phyloP scores from a whole-genome alignment of 2,329 filamentous ascomycete genomes.

The Monosporascus sp. region DNA sequence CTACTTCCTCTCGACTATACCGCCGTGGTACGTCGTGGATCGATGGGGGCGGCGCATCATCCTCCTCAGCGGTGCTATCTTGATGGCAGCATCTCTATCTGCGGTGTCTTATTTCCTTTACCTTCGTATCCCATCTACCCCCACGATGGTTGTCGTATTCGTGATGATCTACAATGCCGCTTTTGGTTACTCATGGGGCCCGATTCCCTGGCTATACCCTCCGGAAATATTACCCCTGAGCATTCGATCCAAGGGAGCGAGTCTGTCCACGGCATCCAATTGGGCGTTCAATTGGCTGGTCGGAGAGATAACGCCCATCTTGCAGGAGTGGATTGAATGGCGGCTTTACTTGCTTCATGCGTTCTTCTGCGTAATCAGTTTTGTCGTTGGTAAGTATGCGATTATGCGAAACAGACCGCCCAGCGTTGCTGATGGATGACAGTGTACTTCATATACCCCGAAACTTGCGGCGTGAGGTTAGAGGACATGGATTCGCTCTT shows the following conservation, averaged over 20 bases:
- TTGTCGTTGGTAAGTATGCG: constrained; percentile 77
- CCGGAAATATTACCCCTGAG: constrained; percentile 97
- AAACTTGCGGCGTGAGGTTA: constrained; percentile 89
- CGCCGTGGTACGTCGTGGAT: constrained; percentile 96
- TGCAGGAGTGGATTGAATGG: constrained; percentile 92
- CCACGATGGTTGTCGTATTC: constrained; percentile 80
- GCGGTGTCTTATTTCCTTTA: constrained; percentile 93
- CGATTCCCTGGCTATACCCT: constrained; percentile 96
- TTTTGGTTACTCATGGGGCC: constrained; percentile 92
- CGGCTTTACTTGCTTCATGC: constrained; percentile 91
- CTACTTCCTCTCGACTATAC: constrained; percentile 86
- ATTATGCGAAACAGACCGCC: neutral
- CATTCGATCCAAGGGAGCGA: constrained; percentile 94
- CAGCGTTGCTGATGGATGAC: constrained; percentile 11
- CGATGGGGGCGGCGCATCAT: constrained; percentile 85
- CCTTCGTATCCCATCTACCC: constrained; percentile 73
- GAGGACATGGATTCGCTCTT: constrained; percentile 97
- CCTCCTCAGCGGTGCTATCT: constrained; percentile 79
- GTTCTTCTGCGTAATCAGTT: constrained; percentile 93
- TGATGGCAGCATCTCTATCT: constrained; percentile 84
- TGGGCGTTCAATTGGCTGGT: constrained; percentile 99
- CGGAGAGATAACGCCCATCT: constrained; percentile 86
- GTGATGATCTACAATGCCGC: constrained; percentile 99
- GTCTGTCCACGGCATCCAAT: constrained; percentile 91
- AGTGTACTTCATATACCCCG: constrained; percentile 98